Evolutionary conservation across 1,284 basidiomycete genomes (phyloP), one percentile per base, ranked within the genome.

Genomic region (Gymnopus androsaceus): DNA sequence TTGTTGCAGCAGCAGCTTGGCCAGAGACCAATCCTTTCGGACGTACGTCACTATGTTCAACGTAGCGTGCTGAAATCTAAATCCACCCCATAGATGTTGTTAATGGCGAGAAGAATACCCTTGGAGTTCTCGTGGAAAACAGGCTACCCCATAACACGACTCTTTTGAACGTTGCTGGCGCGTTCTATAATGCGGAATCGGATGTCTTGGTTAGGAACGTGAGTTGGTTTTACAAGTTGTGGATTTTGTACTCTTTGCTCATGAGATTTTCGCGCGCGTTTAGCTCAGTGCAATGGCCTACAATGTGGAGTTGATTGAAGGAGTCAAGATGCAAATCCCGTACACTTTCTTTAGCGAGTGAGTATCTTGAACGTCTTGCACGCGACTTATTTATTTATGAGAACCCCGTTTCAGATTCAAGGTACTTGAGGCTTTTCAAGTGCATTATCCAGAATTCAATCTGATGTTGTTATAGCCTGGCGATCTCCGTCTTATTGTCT

Each of bases 321-420:
- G 84, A 31, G 72, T 82, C 27, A 89, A 88, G 67, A 69, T 91
- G 55, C 81, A 84, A 59, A 71, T 94, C 48, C 91, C 92, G 3
- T 95, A 87, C 69, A 63, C 75, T 23, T 90, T 95, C 69, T 76
- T 90, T 74, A 92, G 88, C 80, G 92, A 95, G 92, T 95, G 66
- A 74, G 91, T 80, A 19, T 33, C 28, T 51, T 2, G 53, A 51
- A 49, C 49, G 14, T 49, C 30, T 27, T 51, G 36, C 44, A 51
- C 31, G 1, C 41, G 44, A 64, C 44, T 65, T 46, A 63, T 51
- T 65, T 46, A 63, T 51, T 66, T 42, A 56, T 62, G 49, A 46
- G 8, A 3, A 4, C 60, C n/a, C 33, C 23, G 31, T 37, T 30
- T 21, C 48, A 88, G 87, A 67, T 85, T 85, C 71, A 88, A 85